Base-by-base conservation (phyloP, 495 filamentous ascomycete genomes). In the Xylaria castorea region DNA sequence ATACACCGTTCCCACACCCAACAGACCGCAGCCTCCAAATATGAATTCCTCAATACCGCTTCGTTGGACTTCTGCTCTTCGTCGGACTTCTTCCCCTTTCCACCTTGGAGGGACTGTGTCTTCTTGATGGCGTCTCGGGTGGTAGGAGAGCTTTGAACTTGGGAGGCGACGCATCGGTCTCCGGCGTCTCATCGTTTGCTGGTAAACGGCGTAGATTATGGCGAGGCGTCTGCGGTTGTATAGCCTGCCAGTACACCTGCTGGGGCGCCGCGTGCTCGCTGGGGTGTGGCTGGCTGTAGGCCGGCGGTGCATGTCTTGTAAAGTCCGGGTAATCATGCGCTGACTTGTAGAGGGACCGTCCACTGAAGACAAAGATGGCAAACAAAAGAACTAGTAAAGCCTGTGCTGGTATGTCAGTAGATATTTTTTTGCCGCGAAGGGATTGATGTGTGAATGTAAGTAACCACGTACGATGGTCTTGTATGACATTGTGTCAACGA, bases 381-480 rank as follows among this genome's bases (percentile, higher is more conserved):
- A 87, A 80, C n/a, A 89, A 78, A 74, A 91, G 87, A 30, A 83
- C 78, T 25, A 89, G 78, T 72, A 91, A 86, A 18, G 79, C 81
- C 88, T 88, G 73, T 27, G 50, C 36, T 36, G 5, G 48, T 25
- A 16, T 27, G 74, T 83, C 74, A 79, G 77, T 53, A 46, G 3
- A 11, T n/a, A 5, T 40, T 18, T 51, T 48, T 34, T 22, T 25
- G 30, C 36, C 34, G 14, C 2, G 3, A 1, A 20, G n/a, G 36
- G 12, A 8, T 8, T 32, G 32, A 57, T 30, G 55, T 34, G 38
- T 25, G 4, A 42, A 22, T 36, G 55, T 25, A 11, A 51, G 48
- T 27, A 84, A 55, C 87, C 91, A 95, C 97, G 77, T 91, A 90
- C 65, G 91, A 95, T 86, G 11, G 84, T 82, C 73, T 86, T 86